Base-by-base conservation (phyloP, 805 yeast genomes). In the Isabelozyma gotoi region DNA sequence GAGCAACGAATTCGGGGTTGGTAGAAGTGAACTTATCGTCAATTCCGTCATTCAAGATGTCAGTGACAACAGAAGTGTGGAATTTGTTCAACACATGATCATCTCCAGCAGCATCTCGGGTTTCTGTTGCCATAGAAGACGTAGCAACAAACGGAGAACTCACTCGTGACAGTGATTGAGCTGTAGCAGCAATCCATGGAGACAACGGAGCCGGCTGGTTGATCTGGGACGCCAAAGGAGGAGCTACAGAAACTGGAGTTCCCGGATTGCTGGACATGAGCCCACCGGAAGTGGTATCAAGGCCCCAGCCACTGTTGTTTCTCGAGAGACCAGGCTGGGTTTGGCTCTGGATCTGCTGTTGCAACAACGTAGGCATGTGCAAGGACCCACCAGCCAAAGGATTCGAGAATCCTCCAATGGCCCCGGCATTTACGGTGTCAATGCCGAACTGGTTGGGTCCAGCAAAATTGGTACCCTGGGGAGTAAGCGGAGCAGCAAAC, bases 51-150 rank as follows among this genome's bases (percentile, higher is more conserved):
- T 55, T 53, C 46, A 73, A 62, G 32, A 74, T 70, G 31, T 64
- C 72, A 32, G 67, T 65, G 15, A 74, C 65, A 18, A 73, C 76
- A 3, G 70, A 66, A 16, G 65, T 56, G 27, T 69, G 74, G 33
- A 74, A 55, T 18, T 63, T 65, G 34, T 59, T 63, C 40, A 74
- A 63, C n/a, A 68, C 59, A 12, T 59, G 56, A 40, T 64, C 71
- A 31, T 52, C 60, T 12, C 20, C 42, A n/a, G 37, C 43, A 12
- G 18, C 38, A 21, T 32, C 38, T 29, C 38, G 20, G 18, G 27
- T 27, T 36, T 32, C 41, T 24, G 33, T 40, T 36, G 42, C 34
- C 17, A 49, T 36, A 6, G 51, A 21, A 1, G 57, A 40, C 7
- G 51, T 39, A 7, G 71, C 63, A 24, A 64, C 63, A 48, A 71